These are phyloP conservation scores for Lipomyces yarrowii DNA, from an alignment of 1,139 yeast species.

Conservation along the genomic window DNA sequence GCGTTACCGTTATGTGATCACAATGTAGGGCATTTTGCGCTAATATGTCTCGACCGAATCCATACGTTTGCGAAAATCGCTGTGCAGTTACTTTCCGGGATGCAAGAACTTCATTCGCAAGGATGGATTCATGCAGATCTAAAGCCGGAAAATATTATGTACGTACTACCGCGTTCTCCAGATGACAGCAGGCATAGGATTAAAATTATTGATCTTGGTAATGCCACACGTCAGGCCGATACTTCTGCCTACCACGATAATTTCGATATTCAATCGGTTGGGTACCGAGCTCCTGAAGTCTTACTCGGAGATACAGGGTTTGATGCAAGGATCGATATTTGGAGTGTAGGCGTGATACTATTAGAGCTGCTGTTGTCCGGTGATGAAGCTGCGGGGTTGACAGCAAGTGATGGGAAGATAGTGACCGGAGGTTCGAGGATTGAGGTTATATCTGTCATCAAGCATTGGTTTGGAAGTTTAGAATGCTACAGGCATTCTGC, in stretches of 20 bases:
- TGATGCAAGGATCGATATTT: slow-evolving; percentile 36
- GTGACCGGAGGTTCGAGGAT: slow-evolving; percentile 15
- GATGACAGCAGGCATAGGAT: slow-evolving; percentile 12
- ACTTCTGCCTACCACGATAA: slow-evolving; percentile 34
- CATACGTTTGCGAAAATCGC: slow-evolving; percentile 35
- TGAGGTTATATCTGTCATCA: slow-evolving; percentile 27
- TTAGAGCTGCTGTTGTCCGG: slow-evolving; percentile 36
- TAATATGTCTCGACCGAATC: slow-evolving; percentile 22
- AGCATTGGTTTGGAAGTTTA: slow-evolving; percentile 34
- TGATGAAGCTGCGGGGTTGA: slow-evolving; percentile 17
- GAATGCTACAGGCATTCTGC: slow-evolving; percentile 32
- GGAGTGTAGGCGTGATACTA: slow-evolving; percentile 38
- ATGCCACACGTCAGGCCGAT: slow-evolving; percentile 31
- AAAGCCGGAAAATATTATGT: slow-evolving; percentile 77
- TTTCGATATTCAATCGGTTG: slow-evolving; percentile 36
- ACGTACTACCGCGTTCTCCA: slow-evolving; percentile 1
- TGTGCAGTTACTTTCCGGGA: slow-evolving; percentile 35
- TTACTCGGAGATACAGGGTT: slow-evolving; percentile 37
- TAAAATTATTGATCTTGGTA: slow-evolving; percentile 38
- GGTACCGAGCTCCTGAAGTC: slow-evolving; percentile 40
- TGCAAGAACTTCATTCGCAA: slow-evolving; percentile 47
- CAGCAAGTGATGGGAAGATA: background rate
- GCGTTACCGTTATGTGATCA: slow-evolving; percentile 23
- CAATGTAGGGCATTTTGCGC: slow-evolving; percentile 15
- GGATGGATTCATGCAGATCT: slow-evolving; percentile 77